Evolutionary conservation across 495 filamentous ascomycete species (phyloP).

Genomic region (Penicillium angulare): DNA sequence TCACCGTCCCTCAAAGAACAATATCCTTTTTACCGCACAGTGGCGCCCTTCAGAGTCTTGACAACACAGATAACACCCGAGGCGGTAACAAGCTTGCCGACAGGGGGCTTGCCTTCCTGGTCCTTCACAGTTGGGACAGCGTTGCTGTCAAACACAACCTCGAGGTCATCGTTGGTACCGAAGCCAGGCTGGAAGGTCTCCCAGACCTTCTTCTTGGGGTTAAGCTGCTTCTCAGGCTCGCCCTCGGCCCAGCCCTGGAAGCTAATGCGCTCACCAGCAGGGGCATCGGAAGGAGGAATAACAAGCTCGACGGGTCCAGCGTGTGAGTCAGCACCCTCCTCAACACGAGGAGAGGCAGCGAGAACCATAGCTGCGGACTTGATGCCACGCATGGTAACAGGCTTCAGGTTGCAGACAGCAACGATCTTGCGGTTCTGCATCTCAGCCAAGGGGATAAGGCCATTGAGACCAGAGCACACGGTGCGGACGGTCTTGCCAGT

Average conservation of each 20-base stretch:
- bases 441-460: slow-evolving; percentile 84
- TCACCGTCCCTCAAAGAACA: neutral
- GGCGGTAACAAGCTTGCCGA: slow-evolving; percentile 68
- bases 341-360: slow-evolving; percentile 78
- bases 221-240: slow-evolving; percentile 87
- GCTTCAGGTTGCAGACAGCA: slow-evolving; percentile 95
- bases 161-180: slow-evolving; percentile 72
- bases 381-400: slow-evolving; percentile 97
- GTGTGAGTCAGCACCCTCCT: slow-evolving; percentile 79
- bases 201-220: slow-evolving; percentile 99
- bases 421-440: slow-evolving; percentile 97
- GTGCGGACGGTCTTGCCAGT: slow-evolving; percentile 88
- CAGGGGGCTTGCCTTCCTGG: slow-evolving; percentile 59
- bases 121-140: slow-evolving; percentile 60
- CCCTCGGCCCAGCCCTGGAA: slow-evolving; percentile 90
- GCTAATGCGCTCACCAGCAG: slow-evolving; percentile 80
- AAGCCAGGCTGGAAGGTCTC: slow-evolving; percentile 94
- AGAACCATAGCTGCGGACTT: slow-evolving; percentile 96
- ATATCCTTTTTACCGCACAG: slow-evolving; percentile 53
- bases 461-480: slow-evolving; percentile 94
- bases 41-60: slow-evolving; percentile 66
- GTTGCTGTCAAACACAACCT: slow-evolving; percentile 73
- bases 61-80: slow-evolving; percentile 74
- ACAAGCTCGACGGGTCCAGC: slow-evolving; percentile 92
- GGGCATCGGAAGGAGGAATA: slow-evolving; percentile 72